Base-by-base conservation (phyloP, 2,329 filamentous ascomycete species). In the Dissoconium aciculare region DNA sequence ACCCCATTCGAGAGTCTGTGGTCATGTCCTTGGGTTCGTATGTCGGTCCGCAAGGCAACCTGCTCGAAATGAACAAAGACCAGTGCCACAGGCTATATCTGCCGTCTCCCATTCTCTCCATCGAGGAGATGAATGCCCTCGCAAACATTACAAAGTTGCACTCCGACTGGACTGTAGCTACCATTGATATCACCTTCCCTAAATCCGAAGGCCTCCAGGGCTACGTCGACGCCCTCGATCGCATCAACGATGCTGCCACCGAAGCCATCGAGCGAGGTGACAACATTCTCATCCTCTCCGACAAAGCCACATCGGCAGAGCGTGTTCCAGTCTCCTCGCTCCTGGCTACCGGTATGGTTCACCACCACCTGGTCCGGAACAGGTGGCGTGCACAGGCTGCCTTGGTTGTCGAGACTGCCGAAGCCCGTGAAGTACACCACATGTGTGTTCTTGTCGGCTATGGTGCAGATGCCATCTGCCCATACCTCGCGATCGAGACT, bases 11-110 rank as follows among this genome's bases (percentile, higher is more conserved):
- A 57, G 87, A 95, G 66, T 87, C 85, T 15, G 89, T 94, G 49
- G 87, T 95, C 57, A 95, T 95, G 87, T 94, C 87, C 33, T 63
- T 95, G 24, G 85, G 93, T 54, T 91, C 87, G 49, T 95, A 94
- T 53, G 81, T 95, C 45, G 87, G 87, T 28, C 87, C 87, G 27
- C 87, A 95, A 59, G 87, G 87, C 36, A 95, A 95, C 54, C 63
- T 95, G 35, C 66, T 94, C 16, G 85, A 93, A 60, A 94, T 95
- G 80, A 78, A 92, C 49, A 61, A 81, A 35, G 77, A 78, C 15
- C 87, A 95, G 57, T 94, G 85, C 56, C 77, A 78, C 44, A 74
- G 87, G 40, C 66, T 95, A 14, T 69, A 87, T 31, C 68, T 95
- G 4, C 82, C 83, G 24, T 93, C 85, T 35, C 87, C 87, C 17